Base-by-base conservation (phyloP, 1,139 yeast genomes). In the Suhomyces coccinellae region DNA sequence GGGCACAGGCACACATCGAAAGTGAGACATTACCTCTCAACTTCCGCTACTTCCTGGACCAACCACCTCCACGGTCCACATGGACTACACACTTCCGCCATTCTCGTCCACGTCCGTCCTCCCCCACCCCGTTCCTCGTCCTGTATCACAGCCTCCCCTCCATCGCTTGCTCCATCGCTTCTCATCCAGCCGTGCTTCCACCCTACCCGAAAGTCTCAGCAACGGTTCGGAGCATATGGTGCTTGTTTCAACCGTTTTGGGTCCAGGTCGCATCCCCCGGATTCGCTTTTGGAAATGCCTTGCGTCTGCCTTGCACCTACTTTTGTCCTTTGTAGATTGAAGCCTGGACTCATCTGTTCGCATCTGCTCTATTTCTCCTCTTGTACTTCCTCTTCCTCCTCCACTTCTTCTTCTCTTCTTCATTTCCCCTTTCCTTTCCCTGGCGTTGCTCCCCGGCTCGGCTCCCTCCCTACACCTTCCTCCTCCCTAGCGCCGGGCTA, bases 171-270 rank as follows among this genome's bases (percentile, higher is more conserved):
- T 26, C 27, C 9, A 4, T 26, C 12, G 8, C 5, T 10, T 26
- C 24, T 5, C 24, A 6, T 20, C 34, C 34, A 33, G 36, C 27
- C 36, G 27, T 24, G 15, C 36, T 34, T 34, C 36, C 36, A 34
- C 15, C 20, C 11, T 26, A 26, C 27, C 39, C 39, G 34, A 26
- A 16, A 10, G 22, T 17, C 31, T 30, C 28, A 41, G 44, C 44
- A 41, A 41, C 44, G 44, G 44, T 41, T 41, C 38, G 20, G 44
- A 41, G 44, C 44, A 36, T 32, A 14, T 17, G 14, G 8, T 12
- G 6, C 30, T n/a, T 36, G 44, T 36, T 41, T 36, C 34, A 40
- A 37, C 35, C 44, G 33, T 26, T 36, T 29, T 29, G 12, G 38
- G 33, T 27, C 16, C n/a, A 36, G 24, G 24, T 27, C 32, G 38